These are phyloP conservation scores for Tetrahymena elliotti DNA, from an alignment of 73 alveolate species.

Conservation along the genomic window DNA sequence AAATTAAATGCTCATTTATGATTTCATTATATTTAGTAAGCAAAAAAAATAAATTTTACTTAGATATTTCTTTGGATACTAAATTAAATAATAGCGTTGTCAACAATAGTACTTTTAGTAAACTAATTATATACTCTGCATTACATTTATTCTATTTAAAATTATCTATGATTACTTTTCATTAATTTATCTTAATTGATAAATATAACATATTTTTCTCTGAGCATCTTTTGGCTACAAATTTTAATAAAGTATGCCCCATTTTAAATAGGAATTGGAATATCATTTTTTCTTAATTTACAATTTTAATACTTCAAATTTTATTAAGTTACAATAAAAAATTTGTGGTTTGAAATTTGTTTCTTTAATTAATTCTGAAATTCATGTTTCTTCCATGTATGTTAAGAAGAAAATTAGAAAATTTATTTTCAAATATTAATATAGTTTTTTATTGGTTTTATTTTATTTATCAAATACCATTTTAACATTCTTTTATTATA, in stretches of 20 bases:
- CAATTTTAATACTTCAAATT: not conserved
- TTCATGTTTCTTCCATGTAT: too few relatives aligned
- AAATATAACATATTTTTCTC: not conserved
- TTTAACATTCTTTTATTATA: too few relatives aligned
- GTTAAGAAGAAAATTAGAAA: not conserved
- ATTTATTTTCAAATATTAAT: too few relatives aligned
- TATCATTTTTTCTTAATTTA: too few relatives aligned
- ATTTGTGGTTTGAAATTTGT: not conserved
- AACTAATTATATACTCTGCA: not conserved
- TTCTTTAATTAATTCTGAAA: not conserved
- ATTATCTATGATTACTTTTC: not conserved
- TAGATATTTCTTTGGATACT: not conserved
- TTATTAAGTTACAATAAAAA: too few relatives aligned
- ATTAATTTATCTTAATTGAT: not conserved
- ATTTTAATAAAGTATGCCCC: too few relatives aligned
- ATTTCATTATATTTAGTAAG: not conserved
- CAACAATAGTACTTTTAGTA: not conserved
- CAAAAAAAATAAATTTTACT: not conserved
- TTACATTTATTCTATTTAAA: not conserved
- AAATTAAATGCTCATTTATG: too few relatives aligned
- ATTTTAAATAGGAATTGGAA: not conserved
- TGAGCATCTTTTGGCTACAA: not conserved
- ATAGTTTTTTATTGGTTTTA: too few relatives aligned
- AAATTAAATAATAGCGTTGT: too few relatives aligned
- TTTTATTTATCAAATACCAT: too few relatives aligned